Base-by-base conservation (phyloP, 176 grass and related monocot species). In the Oryza punctata region DNA sequence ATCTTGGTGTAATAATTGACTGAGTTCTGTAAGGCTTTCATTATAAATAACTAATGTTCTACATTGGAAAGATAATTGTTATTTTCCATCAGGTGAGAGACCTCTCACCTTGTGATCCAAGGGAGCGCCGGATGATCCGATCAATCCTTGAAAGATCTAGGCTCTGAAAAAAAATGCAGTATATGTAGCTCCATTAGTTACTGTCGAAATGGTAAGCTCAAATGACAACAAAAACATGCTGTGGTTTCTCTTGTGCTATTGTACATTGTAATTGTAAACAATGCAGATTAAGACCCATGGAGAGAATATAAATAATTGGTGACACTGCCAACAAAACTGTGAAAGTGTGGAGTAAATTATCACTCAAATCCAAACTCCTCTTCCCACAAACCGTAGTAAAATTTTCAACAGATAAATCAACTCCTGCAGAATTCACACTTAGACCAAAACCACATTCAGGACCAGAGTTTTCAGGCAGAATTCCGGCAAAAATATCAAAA, bases 61-160 rank as follows among this genome's bases (percentile, higher is more conserved):
- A 57, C 52, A 72, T 7, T 65, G 23, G 59, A 64, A 44, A 16
- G 60, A 43, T 37, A 54, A 32, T 35, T 70, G 27, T 2, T 74
- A 25, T 70, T 38, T 2, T 74, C 57, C 1, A 71, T 32, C 14
- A 88, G 40, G 91, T 65, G 32, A 40, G 24, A 68, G 57, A 73
- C 35, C 74, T 54, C 80, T 84, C 41, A 93, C 96, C 93, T 90
- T 86, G 91, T 65, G 87, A 93, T 90, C 96, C 93, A 73, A 98
- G 65, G 3, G 96, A 98, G 21, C 96, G 86, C 63, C 91, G 83
- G 63, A 98, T 98, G 66, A 95, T 98, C 79, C 96, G 84, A 86
- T 98, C 96, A 68, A 95, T 85, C 65, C 93, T 91, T 6, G 91
- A 92, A 88, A 98, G 96, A 82, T 98, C 96, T 25, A 98, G 67